Evolutionary conservation across 2,329 filamentous ascomycete species (phyloP).

Genomic region (Diaporthe aspalathi): DNA sequence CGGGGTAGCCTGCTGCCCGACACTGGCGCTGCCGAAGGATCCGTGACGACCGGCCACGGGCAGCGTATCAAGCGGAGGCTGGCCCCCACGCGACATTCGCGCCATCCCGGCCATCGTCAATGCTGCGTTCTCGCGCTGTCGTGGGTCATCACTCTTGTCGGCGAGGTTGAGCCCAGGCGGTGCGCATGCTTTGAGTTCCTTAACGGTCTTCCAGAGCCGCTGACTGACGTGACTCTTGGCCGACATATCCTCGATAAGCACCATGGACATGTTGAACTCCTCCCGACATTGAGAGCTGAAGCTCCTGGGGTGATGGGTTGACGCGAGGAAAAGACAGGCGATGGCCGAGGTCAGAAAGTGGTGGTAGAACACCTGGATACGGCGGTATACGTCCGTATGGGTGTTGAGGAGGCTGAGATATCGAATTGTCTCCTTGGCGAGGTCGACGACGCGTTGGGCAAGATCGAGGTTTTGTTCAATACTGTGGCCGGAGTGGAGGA

Average conservation of each 20-base stretch:
- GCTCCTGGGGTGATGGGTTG: constrained; percentile 77
- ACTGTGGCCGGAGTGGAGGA: constrained; percentile 84
- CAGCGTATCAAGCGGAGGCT: neutral
- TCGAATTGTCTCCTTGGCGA: constrained; percentile 81
- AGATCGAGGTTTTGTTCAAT: constrained; percentile 81
- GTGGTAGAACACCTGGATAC: constrained; percentile 81
- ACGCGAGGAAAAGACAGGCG: constrained; percentile 80
- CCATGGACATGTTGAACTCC: constrained; percentile 83
- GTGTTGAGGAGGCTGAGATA: constrained; percentile 77
- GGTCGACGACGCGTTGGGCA: constrained; percentile 78
- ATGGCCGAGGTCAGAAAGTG: constrained; percentile 82
- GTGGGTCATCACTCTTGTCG: constrained; percentile 60
- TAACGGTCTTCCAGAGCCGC: constrained; percentile 78
- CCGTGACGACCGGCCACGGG: constrained; percentile 1
- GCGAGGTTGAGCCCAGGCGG: constrained; percentile 74
- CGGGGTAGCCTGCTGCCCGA: constrained; percentile 24
- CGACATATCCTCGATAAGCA: constrained; percentile 78
- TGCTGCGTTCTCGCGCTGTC: constrained; percentile 58
- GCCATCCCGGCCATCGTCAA: constrained; percentile 68
- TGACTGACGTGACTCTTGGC: constrained; percentile 78
- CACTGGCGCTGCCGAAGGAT: constrained; percentile 33
- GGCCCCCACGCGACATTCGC: constrained; percentile 57
- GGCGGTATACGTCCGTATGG: constrained; percentile 77
- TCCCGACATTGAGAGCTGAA: constrained; percentile 77
- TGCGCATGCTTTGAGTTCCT: constrained; percentile 77